Evolutionary conservation across 1,139 yeast genomes (phyloP).

Genomic region (Sugiyamaella pinicola): DNA sequence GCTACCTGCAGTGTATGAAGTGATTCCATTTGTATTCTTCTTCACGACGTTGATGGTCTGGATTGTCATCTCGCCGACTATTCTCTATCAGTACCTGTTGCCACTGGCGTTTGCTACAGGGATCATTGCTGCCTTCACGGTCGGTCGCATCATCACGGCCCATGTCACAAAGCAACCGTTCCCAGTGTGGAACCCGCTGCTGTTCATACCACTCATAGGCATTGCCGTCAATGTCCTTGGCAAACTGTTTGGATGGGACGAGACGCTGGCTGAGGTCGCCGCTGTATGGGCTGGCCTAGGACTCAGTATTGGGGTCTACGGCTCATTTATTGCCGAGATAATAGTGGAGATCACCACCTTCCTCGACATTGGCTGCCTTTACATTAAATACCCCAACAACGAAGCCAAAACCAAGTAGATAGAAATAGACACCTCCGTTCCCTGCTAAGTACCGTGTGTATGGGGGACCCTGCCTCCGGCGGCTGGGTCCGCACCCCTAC

Average conservation of each 20-base stretch:
- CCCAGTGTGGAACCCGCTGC: slow-evolving; percentile 72
- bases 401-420: slow-evolving; percentile 46
- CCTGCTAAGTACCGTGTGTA: too few relatives aligned
- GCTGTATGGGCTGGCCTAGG: slow-evolving; percentile 75
- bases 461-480: too few relatives aligned
- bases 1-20: slow-evolving; percentile 58
- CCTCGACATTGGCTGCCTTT: slow-evolving; percentile 81
- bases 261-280: slow-evolving; percentile 31
- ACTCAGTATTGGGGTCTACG: slow-evolving; percentile 71
- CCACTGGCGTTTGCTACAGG: slow-evolving; percentile 74
- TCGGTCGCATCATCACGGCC: slow-evolving; percentile 86
- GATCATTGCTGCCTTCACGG: slow-evolving; percentile 74
- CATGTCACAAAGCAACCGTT: slow-evolving; percentile 80
- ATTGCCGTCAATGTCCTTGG: slow-evolving; percentile 45
- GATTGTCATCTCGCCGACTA: slow-evolving; percentile 49
- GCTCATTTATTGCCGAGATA: slow-evolving; percentile 77
- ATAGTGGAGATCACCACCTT: slow-evolving; percentile 79
- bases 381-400: slow-evolving; percentile 81
- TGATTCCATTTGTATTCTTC: slow-evolving; percentile 70
- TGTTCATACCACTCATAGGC: slow-evolving; percentile 66
- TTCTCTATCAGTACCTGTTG: slow-evolving; percentile 52
- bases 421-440: background rate
- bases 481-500: too few relatives aligned
- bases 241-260: slow-evolving; percentile 37
- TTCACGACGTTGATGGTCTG: slow-evolving; percentile 57